Evolutionary conservation across 495 filamentous ascomycete genomes (phyloP).

Genomic region (Cairneyella variabilis): DNA sequence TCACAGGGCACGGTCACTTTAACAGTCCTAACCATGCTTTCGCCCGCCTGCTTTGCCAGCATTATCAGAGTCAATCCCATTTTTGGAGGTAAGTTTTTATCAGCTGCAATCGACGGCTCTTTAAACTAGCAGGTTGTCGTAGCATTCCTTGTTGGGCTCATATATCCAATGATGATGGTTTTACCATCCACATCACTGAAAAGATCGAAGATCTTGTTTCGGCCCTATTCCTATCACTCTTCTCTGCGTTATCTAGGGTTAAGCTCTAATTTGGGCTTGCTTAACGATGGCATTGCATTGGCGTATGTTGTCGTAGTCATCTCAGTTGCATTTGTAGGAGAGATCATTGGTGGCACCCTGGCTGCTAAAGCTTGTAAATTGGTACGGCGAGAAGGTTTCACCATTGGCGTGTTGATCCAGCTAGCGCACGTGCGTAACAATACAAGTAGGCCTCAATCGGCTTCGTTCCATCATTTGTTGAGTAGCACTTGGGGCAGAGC

Average conservation of each 20-base stretch:
- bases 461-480: no score
- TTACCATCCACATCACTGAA: conserved; percentile 90
- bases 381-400: conserved; percentile 88
- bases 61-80: conserved; percentile 87
- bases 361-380: conserved; percentile 75
- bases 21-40: conserved; percentile 75
- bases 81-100: conserved; percentile 64
- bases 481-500: no score
- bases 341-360: conserved; percentile 79
- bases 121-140: conserved; percentile 29
- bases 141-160: conserved; percentile 79
- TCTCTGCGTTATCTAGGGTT: conserved; percentile 93
- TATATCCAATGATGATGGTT: conserved; percentile 92
- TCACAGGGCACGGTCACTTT: conserved; percentile 81
- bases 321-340: conserved; percentile 76
- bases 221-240: conserved; percentile 87
- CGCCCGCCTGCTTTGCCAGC: conserved; percentile 89
- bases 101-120: neutral
- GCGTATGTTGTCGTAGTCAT: conserved; percentile 87
- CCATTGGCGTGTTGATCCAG: conserved; percentile 91
- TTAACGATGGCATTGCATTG: conserved; percentile 83
- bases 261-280: conserved; percentile 80
- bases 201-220: conserved; percentile 93
- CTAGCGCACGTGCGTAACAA: no score
- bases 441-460: no score